Evolutionary conservation across 345 rosid species (phyloP), one percentile per base, ranked within the genome.

Genomic region (Aquilaria sinensis): DNA sequence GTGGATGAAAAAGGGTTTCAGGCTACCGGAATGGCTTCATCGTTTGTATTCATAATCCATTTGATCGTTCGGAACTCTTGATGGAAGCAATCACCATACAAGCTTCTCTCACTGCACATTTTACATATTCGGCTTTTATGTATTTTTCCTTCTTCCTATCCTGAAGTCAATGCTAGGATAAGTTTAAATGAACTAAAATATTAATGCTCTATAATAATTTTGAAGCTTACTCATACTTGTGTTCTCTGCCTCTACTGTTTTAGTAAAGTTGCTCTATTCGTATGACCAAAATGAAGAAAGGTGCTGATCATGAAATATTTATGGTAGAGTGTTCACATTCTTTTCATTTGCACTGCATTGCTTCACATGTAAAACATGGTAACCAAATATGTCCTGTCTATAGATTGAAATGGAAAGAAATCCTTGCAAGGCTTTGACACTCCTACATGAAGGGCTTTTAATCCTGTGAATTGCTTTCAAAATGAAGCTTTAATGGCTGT

Each of bases 311-410:
- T 15, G 99, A 96, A 10, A 78, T 94, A 60, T 93, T 93, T 76
- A 93, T 92, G 2, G 96, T 97, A 13, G 97, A 93, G 65, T 93
- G 97, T 67, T 85, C 96, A 0, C 99, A 90, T 64, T 88, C 97
- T 57, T 94, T 94, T 77, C 99, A 94, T 72, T 90, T 94, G 74
- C 89, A 88, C 57, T 94, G 99, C 75, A 88, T 94, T 67, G 85
- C 96, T 72, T 86, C 96, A 5, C 88, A 84, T 63, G 96, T 86
- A 62, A 86, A 88, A 69, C 83, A 88, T 31, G 93, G 93, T 16
- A 90, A 86, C 81, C 92, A 81, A 76, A 81, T 83, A 47, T 94
- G 97, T 73, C 97, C 97, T 1, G 89, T 94, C 65, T 94, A 96
- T 69, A 70, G 93, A 64, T 85, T 88, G 1, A 88, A 83, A 70